Evolutionary conservation across 129 eudicot species (phyloP).

Genomic region (Tagetes patula): DNA sequence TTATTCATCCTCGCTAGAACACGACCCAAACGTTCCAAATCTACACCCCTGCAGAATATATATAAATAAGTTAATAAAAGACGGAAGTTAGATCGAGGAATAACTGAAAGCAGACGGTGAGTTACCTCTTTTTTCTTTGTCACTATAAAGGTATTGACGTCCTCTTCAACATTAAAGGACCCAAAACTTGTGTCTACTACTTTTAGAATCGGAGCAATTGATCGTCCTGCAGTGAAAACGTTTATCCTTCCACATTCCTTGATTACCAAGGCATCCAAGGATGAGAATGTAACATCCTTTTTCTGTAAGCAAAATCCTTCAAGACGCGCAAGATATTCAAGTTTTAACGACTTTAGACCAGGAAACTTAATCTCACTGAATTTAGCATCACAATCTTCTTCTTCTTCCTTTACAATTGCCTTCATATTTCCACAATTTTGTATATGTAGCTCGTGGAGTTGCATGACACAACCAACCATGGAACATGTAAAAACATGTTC

Average conservation of each 20-base stretch:
- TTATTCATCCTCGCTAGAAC: no score
- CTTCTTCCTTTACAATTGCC: background rate
- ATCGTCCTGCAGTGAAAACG: background rate
- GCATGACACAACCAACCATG: background rate
- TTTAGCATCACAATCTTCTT: background rate
- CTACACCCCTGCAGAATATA: background rate
- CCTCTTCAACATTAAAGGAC: background rate
- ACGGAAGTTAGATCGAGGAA: background rate
- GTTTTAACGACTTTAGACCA: background rate
- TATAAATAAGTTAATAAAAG: no score
- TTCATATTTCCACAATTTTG: background rate
- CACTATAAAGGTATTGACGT: background rate
- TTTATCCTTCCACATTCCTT: background rate
- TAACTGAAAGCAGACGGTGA: background rate
- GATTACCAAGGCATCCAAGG: background rate
- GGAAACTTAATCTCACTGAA: background rate
- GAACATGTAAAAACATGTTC: slow-evolving; percentile 1
- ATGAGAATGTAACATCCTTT: background rate
- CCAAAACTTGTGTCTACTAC: background rate
- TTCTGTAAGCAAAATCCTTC: background rate
- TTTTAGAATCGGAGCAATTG: background rate
- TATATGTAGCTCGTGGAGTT: background rate
- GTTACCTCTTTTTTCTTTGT: background rate
- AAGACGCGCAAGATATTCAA: background rate
- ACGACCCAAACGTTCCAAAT: no score